Evolutionary conservation across 225 moss, liverwort and hornwort species (phyloP), one percentile per base, ranked within the genome.

Genomic region (Sphagnum tenellum): DNA sequence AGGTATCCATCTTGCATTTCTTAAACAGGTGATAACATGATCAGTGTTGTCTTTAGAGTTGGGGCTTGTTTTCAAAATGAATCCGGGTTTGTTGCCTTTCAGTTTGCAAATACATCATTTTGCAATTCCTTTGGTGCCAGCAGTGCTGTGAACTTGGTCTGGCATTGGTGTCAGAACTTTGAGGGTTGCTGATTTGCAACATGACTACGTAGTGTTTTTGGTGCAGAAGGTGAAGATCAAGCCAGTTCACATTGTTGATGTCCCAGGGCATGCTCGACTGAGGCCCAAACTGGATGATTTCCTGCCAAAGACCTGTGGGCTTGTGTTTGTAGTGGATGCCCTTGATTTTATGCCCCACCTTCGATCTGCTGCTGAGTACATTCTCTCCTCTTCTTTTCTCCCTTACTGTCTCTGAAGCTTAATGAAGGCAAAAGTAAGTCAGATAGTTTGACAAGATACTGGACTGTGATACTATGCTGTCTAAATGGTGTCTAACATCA

Each of bases 311-410:
- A 80, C 92, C 11, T 73, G 88, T 78, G 87, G 90, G 60, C 85
- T 98, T 66, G 77, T 90, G 49, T 98, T 85, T 73, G 76, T 98
- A 55, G 83, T 98, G 12, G 96, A 98, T 76, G 92, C 92, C 3
- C 80, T 90, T 48, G 92, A 90, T 67, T 92, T 98, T 76, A 88
- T 92, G 88, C 86, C 90, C 61, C 83, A 92, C 44, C 75, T 89
- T 51, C 86, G 92, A 82, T 79, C 79, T 66, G 87, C 83, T 66
- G 90, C 96, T 61, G 90, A 98, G 92, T 96, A 86, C 47, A 13
- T 45, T 50, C 55, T n/a, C n/a, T 61, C 45, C 57, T 7, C 49
- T 8, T 47, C 45, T 9, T 61, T 44, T 8, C 59, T 60, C 59
- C 5, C 49, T 63, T 29, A 46, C 1, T 64, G 12, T 7, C 12